Percentiles rank a stretch among this genome's conserved stretches.
phyloP scores from a whole-genome alignment of 2,329 filamentous ascomycete species.

The Arthrobotrys iridis region DNA sequence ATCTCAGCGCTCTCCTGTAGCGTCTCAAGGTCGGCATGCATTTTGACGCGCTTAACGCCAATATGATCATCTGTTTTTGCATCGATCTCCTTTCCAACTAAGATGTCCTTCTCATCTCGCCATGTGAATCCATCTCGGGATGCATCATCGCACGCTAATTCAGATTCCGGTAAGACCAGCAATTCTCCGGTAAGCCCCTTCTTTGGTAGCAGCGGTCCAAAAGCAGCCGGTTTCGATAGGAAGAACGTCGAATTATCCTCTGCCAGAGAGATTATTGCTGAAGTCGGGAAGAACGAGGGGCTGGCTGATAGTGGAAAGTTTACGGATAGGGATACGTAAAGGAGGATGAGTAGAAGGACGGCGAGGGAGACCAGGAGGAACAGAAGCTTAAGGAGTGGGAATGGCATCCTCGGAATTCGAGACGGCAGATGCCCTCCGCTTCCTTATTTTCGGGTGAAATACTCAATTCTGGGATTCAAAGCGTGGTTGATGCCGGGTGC shows the following conservation, averaged over 20 bases:
- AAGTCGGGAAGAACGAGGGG: constrained; percentile 90
- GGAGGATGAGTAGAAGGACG: constrained; percentile 49
- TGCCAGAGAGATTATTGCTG: constrained; percentile 93
- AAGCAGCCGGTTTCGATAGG: constrained; percentile 88
- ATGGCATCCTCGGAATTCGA: constrained; percentile 38
- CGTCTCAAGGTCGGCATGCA: constrained; percentile 85
- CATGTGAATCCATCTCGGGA: constrained; percentile 79
- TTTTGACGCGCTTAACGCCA: constrained; percentile 41
- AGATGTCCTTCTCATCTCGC: constrained; percentile 58
- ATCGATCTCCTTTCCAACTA: constrained; percentile 56
- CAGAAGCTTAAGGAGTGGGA: constrained; percentile 52
- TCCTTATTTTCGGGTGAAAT: background rate
- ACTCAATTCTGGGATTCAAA: constrained; percentile 13
- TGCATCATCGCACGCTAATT: constrained; percentile 94
- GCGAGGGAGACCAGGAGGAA: constrained; percentile 50
- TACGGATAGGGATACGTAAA: constrained; percentile 45
- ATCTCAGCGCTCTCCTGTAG: constrained; percentile 93
- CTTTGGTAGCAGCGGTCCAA: constrained; percentile 80
- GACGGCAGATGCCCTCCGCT: constrained; percentile 39
- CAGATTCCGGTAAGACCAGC: constrained; percentile 73
- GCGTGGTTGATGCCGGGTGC: background rate
- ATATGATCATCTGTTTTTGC: constrained; percentile 54
- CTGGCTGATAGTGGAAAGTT: constrained; percentile 61
- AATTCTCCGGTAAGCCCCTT: constrained; percentile 86
- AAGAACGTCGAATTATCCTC: constrained; percentile 99